Percentiles rank a stretch among this genome's conserved stretches.
phyloP scores from a whole-genome alignment of 2,329 filamentous ascomycete genomes.

The Sporothrix curviconia region DNA sequence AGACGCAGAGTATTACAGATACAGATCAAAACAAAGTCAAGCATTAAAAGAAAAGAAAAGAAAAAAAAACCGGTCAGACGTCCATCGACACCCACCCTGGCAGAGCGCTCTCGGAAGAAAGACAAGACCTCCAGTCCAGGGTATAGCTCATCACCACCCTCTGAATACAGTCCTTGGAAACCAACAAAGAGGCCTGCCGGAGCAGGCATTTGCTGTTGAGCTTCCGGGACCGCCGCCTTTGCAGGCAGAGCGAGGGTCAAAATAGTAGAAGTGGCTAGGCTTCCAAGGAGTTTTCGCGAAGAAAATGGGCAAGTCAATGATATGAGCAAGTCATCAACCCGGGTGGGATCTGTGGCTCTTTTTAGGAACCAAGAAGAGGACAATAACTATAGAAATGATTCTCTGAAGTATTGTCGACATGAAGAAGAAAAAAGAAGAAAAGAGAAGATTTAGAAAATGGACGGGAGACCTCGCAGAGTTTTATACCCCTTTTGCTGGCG shows the following conservation, averaged over 20 bases:
- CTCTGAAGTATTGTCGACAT: slow-evolving; percentile 64
- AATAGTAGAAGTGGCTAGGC: slow-evolving; percentile 57
- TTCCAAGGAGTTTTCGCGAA: slow-evolving; percentile 14
- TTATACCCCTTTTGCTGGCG: too few relatives aligned
- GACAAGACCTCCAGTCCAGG: slow-evolving; percentile 57
- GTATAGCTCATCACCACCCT: slow-evolving; percentile 94
- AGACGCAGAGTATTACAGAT: too few relatives aligned
- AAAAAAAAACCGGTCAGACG: slow-evolving; percentile 72
- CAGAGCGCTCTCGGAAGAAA: slow-evolving; percentile 62
- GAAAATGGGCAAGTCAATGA: slow-evolving; percentile 56
- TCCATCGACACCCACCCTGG: slow-evolving; percentile 78
- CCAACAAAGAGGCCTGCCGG: slow-evolving; percentile 12
- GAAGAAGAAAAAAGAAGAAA: slow-evolving; percentile 47
- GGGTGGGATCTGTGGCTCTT: slow-evolving; percentile 90
- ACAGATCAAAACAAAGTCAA: too few relatives aligned
- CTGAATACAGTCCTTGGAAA: slow-evolving; percentile 55
- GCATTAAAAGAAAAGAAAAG: slow-evolving; percentile 55
- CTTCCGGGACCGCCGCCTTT: slow-evolving; percentile 49
- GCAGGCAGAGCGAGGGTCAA: slow-evolving; percentile 54
- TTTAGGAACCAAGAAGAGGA: slow-evolving; percentile 86
- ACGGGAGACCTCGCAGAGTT: slow-evolving; percentile 25
- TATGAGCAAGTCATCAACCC: slow-evolving; percentile 84
- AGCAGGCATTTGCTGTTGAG: not conserved
- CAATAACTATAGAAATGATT: slow-evolving; percentile 99
- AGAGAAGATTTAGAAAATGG: slow-evolving; percentile 26